Evolutionary conservation across 2,329 filamentous ascomycete species (phyloP), one percentile per base, ranked within the genome.

Genomic region (Aspergillus novofumigatus): DNA sequence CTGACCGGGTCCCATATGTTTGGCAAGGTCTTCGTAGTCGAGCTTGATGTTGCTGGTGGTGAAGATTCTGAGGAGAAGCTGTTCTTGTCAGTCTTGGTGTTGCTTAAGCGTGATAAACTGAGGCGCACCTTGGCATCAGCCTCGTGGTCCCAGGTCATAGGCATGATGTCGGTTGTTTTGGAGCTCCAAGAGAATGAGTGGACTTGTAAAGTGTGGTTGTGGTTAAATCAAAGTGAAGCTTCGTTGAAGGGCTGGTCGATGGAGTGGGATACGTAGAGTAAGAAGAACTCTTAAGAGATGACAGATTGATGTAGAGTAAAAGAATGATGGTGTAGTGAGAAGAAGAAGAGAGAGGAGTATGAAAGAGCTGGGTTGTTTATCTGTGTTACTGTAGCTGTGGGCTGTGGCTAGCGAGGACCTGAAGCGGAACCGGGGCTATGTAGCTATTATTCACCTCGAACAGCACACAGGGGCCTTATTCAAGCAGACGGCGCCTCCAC

Each of bases 111-210:
- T 26, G 7, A 51, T 8, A 21, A 28, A 10, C 23, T 38, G 28
- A 2, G 47, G 53, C 59, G 55, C 63, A 71, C 70, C 60, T 62
- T 68, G n/a, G 67, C 67, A 28, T 71, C 69, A 0, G 62, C 53
- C n/a, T 67, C 45, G 0, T 63, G 55, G 7, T 65, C 63, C 70
- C 70, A 72, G 0, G 38, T 62, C 29, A 70, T 70, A 6, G 66
- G 61, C 69, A 71, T 72, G 2, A 51, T 66, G 38, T 23, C 2
- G 21, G 10, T 35, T 45, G 20, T 35, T 14, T n/a, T 11, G 52
- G 14, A 21, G n/a, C 9, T n/a, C 23, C 32, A 49, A 54, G 26
- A 44, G 28, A 14, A 7, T 14, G 6, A 25, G 20, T 4, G 14
- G 23, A 4, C 20, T 20, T 10, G 21, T 47, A 10, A 26, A 21